Percentiles rank a stretch among this genome's conserved stretches.
These are phyloP conservation scores for Crataegus laevigata DNA, from an alignment of 306 rosid species.

Conservation along the genomic window DNA sequence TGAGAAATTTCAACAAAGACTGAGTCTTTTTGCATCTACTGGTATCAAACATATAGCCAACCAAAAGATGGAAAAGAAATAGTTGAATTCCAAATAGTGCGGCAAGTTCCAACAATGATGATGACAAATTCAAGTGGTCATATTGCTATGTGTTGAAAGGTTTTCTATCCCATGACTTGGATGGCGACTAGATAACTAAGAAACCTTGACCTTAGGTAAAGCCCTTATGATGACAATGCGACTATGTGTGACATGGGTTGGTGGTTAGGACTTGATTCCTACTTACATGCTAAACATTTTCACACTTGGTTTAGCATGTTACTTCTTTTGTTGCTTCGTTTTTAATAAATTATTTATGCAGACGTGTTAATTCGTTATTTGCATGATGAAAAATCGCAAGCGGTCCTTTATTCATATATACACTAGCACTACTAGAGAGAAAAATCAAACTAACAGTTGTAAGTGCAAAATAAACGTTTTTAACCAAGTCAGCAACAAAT, in stretches of 20 bases:
- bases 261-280: not conserved
- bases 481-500: too few species aligned
- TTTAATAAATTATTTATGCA: too few species aligned
- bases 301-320: too few species aligned
- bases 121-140: not conserved
- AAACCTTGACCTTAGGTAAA: not conserved
- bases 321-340: too few species aligned
- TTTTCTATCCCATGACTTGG: not conserved
- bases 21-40: not conserved
- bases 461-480: too few species aligned
- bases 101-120: not conserved
- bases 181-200: not conserved
- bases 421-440: not conserved
- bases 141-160: too few species aligned
- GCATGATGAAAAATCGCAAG: too few species aligned
- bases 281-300: too few species aligned
- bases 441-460: too few species aligned
- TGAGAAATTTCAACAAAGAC: not conserved
- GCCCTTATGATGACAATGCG: not conserved
- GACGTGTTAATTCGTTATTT: too few species aligned
- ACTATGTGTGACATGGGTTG: not conserved
- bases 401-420: too few species aligned
- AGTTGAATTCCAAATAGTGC: not conserved
- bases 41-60: not conserved
- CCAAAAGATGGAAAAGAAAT: not conserved